phyloP scores from a whole-genome alignment of 2,329 filamentous ascomycete species.

The Camillea tinctor region DNA sequence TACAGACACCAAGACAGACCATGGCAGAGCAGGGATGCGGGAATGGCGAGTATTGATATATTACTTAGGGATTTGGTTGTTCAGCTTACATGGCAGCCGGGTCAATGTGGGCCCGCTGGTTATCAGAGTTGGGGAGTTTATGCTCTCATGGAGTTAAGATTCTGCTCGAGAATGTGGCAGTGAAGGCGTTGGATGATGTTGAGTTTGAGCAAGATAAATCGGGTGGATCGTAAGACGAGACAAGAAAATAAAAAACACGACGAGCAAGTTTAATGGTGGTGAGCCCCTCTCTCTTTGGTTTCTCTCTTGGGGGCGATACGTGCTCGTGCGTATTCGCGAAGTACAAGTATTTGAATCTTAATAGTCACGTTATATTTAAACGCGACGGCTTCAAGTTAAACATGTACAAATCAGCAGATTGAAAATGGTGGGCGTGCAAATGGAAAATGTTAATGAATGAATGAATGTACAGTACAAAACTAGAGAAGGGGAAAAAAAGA shows the following conservation, averaged over 20 bases:
- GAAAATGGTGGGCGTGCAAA: not conserved
- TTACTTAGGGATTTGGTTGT: not conserved
- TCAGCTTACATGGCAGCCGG: constrained; percentile 22
- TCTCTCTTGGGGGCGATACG: constrained; percentile 1
- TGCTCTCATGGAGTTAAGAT: constrained; percentile 15
- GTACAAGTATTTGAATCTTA: constrained; percentile 1
- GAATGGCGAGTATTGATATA: not conserved
- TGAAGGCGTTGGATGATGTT: not conserved
- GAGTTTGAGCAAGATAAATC: not conserved
- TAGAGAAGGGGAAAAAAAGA: constrained; percentile 7
- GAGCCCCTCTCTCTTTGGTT: not conserved
- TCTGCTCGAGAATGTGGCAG: not conserved
- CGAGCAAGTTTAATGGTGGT: not conserved
- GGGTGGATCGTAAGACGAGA: not conserved
- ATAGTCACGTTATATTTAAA: not conserved
- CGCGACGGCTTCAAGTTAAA: not conserved
- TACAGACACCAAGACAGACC: not conserved
- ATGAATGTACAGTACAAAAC: constrained; percentile 10
- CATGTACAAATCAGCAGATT: not conserved
- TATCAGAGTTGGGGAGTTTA: constrained; percentile 6
- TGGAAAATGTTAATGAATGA: no score
- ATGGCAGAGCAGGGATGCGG: not conserved
- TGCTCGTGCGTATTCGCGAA: constrained; percentile 3
- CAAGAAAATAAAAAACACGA: not conserved
- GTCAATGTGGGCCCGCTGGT: constrained; percentile 14